These are phyloP conservation scores for Sporothrix dimorphospora DNA, from an alignment of 2,329 filamentous ascomycete species.

Conservation along the genomic window DNA sequence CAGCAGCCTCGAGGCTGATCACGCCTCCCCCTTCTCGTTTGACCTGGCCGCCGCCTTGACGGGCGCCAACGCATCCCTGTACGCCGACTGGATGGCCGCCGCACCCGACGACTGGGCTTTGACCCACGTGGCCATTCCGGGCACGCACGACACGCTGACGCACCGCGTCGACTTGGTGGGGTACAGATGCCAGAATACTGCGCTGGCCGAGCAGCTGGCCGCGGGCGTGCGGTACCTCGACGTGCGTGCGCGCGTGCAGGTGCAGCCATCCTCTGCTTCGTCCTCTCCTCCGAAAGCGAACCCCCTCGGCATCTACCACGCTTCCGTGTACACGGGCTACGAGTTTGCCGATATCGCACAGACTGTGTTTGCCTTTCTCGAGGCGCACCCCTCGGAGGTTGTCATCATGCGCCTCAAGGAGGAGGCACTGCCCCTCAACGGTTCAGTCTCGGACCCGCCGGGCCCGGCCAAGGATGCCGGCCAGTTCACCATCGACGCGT, in stretches of 20 bases:
- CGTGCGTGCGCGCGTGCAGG: conserved; percentile 48
- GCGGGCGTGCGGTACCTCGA: conserved; percentile 56
- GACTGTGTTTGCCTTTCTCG: conserved; percentile 51
- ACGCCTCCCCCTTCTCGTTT: conserved; percentile 47
- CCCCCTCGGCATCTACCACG: conserved; percentile 54
- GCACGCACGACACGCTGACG: conserved; percentile 59
- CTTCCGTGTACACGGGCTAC: conserved; percentile 49
- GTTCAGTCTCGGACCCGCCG: conserved; percentile 25
- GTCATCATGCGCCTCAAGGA: conserved; percentile 56
- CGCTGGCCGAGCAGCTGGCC: conserved; percentile 49
- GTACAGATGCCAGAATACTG: conserved; percentile 54
- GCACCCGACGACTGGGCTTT: conserved; percentile 48
- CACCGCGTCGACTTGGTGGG: conserved; percentile 43
- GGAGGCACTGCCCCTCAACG: conserved; percentile 46
- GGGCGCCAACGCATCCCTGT: conserved; percentile 14
- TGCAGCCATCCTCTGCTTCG: conserved; percentile 3
- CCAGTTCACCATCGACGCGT: background rate
- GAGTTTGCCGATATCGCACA: conserved; percentile 48
- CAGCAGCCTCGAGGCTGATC: conserved; percentile 12
- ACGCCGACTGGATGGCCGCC: conserved; percentile 49
- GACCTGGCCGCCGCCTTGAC: conserved; percentile 41
- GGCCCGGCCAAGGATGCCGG: conserved; percentile 18
- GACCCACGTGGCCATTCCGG: conserved; percentile 53
- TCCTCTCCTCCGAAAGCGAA: conserved; percentile 36
- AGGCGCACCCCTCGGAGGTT: conserved; percentile 50